Percentiles rank a stretch among this genome's conserved stretches.
Evolutionary conservation across 345 rosid species (phyloP).

Genomic region (Moricandia arvensis): DNA sequence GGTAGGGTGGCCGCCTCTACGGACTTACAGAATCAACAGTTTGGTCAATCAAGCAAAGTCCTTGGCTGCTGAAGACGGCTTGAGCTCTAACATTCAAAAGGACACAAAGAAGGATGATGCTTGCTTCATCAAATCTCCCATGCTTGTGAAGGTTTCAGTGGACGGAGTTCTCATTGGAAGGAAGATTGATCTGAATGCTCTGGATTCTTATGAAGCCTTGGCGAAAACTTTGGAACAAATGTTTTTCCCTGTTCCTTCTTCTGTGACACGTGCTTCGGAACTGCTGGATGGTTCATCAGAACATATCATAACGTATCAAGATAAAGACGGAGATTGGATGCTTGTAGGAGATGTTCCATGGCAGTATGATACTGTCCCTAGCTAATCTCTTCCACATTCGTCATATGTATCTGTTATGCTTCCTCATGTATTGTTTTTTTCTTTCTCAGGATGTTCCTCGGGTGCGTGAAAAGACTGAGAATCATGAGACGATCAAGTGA

Average conservation of each 20-base stretch:
- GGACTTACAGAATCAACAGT: slow-evolving; percentile 75
- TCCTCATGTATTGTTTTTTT: not conserved
- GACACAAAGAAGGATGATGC: slow-evolving; percentile 32
- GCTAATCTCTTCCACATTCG: not conserved
- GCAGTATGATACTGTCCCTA: slow-evolving; percentile 48
- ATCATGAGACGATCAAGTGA: slow-evolving; percentile 68
- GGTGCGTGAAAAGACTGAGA: slow-evolving; percentile 77
- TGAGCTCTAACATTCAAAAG: slow-evolving; percentile 37
- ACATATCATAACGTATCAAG: slow-evolving; percentile 78
- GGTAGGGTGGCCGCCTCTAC: slow-evolving; percentile 94
- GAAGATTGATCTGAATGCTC: slow-evolving; percentile 72
- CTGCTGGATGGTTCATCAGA: slow-evolving; percentile 68
- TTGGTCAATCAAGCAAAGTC: slow-evolving; percentile 71
- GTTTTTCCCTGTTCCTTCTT: slow-evolving; percentile 51
- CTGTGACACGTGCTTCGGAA: slow-evolving; percentile 33
- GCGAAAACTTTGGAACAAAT: slow-evolving; percentile 64
- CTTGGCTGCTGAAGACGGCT: slow-evolving; percentile 42
- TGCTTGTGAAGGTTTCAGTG: slow-evolving; percentile 89
- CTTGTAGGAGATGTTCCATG: slow-evolving; percentile 98
- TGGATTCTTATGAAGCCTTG: slow-evolving; percentile 66
- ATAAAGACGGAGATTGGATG: slow-evolving; percentile 98
- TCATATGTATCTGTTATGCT: slow-evolving; percentile 2
- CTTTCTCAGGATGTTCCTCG: slow-evolving; percentile 70
- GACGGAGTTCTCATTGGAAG: slow-evolving; percentile 89
- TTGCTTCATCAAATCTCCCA: slow-evolving; percentile 31